Conservation (phyloP, 2,329 filamentous ascomycete species). For the Aspergillus luchuensis region DNA sequence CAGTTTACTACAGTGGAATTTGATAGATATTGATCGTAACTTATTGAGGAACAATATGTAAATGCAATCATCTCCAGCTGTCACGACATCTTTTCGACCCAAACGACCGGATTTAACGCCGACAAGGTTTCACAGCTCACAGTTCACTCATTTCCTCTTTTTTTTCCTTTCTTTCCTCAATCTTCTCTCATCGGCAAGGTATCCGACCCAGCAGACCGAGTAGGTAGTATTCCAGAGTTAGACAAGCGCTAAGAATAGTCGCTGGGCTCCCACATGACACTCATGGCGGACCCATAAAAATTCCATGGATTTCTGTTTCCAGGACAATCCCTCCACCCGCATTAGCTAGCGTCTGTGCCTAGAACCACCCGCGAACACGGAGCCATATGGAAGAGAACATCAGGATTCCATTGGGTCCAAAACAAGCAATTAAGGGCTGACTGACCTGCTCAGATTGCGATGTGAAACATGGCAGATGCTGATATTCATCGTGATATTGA, state of each 20-base stretch:
- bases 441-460: neutral
- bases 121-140: no score
- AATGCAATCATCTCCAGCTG: neutral
- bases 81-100: neutral
- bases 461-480: constrained; percentile 1
- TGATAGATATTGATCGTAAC: no score
- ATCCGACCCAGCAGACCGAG: constrained; percentile 12
- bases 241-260: constrained; percentile 18
- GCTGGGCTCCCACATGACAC: constrained; percentile 21
- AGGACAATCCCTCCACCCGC: constrained; percentile 10
- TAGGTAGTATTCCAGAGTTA: neutral
- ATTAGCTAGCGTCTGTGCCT: constrained; percentile 17
- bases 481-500: neutral
- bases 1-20: no score
- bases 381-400: neutral
- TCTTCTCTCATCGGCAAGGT: constrained; percentile 12
- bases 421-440: constrained; percentile 5
- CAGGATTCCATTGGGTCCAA: neutral
- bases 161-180: no score
- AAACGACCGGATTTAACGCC: neutral
- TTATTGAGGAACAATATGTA: neutral
- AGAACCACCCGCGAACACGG: constrained; percentile 17
- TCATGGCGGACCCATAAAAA: constrained; percentile 17
- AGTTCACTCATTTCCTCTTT: no score
- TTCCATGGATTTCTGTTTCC: constrained; percentile 19